Evolutionary conservation across 2,329 filamentous ascomycete species (phyloP).

Genomic region (Fusarium ambrosium): DNA sequence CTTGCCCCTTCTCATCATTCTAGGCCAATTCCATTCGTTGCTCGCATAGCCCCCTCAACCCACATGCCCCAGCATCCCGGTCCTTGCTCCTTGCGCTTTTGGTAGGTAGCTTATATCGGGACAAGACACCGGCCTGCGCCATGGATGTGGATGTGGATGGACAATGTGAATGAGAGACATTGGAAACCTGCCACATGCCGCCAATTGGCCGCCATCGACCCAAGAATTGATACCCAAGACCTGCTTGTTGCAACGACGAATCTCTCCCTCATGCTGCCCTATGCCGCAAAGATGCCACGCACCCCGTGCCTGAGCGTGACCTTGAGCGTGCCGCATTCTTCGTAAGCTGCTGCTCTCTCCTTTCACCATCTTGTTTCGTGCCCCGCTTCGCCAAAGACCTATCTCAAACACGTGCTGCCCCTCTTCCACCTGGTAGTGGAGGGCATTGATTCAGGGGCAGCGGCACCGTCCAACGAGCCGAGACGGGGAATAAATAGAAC

Average conservation of each 20-base stretch:
- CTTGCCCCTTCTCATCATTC: conserved; percentile 47
- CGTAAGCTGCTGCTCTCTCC: conserved; percentile 1
- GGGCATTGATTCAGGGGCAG: conserved; percentile 29
- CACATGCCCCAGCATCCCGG: conserved; percentile 38
- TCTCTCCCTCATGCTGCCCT: not conserved
- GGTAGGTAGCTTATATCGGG: conserved; percentile 18
- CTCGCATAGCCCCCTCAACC: conserved; percentile 38
- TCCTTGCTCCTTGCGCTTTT: conserved; percentile 29
- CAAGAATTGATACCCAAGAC: conserved; percentile 13
- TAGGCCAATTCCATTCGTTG: conserved; percentile 42
- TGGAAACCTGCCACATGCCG: not conserved
- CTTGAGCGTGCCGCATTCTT: not conserved
- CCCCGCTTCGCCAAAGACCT: conserved; percentile 32
- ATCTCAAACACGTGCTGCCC: conserved; percentile 32
- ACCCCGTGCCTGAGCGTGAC: not conserved
- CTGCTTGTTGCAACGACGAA: not conserved
- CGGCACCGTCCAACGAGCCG: conserved; percentile 5
- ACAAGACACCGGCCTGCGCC: not conserved
- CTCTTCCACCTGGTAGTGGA: conserved; percentile 29
- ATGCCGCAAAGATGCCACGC: conserved; percentile 5
- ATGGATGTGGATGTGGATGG: not conserved
- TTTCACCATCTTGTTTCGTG: conserved; percentile 22
- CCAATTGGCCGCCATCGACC: not conserved
- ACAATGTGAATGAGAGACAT: conserved; percentile 1
- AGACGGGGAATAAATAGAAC: conserved; percentile 4